These are phyloP conservation scores for Fusarium palustre DNA, from an alignment of 2,329 filamentous ascomycete genomes.

Conservation along the genomic window DNA sequence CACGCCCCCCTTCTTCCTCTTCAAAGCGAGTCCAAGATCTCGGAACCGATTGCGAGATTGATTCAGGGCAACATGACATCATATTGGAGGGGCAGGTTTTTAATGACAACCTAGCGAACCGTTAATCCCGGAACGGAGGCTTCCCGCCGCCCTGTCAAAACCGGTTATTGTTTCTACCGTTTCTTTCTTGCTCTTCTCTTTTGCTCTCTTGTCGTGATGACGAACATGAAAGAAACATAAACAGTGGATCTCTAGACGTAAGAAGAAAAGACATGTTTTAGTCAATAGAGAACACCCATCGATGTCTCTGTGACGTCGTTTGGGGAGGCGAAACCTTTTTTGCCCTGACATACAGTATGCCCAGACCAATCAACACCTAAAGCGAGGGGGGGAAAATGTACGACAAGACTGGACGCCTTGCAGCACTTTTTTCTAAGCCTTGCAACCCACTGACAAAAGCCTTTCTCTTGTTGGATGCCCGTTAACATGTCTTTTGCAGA, in stretches of 20 bases:
- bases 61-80: slow-evolving; percentile 33
- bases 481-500: slow-evolving; percentile 2
- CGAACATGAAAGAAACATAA: not conserved
- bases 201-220: slow-evolving; percentile 5
- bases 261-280: not conserved
- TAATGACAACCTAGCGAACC: not conserved
- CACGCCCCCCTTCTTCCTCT: slow-evolving; percentile 11
- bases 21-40: slow-evolving; percentile 25
- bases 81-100: slow-evolving; percentile 19
- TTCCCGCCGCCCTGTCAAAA: slow-evolving; percentile 6
- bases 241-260: slow-evolving; percentile 12
- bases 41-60: slow-evolving; percentile 31
- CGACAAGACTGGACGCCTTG: slow-evolving; percentile 2
- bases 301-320: slow-evolving; percentile 34
- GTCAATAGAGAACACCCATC: not conserved
- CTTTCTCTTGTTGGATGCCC: not conserved
- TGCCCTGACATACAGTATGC: not conserved
- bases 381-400: not conserved
- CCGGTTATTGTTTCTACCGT: slow-evolving; percentile 23
- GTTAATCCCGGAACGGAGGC: slow-evolving; percentile 11
- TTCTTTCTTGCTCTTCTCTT: not conserved
- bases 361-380: not conserved
- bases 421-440: slow-evolving; percentile 7
- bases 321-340: slow-evolving; percentile 2
- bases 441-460: not conserved